phyloP scores from a whole-genome alignment of 225 moss, liverwort and hornwort genomes.

The Bryum argenteum region DNA sequence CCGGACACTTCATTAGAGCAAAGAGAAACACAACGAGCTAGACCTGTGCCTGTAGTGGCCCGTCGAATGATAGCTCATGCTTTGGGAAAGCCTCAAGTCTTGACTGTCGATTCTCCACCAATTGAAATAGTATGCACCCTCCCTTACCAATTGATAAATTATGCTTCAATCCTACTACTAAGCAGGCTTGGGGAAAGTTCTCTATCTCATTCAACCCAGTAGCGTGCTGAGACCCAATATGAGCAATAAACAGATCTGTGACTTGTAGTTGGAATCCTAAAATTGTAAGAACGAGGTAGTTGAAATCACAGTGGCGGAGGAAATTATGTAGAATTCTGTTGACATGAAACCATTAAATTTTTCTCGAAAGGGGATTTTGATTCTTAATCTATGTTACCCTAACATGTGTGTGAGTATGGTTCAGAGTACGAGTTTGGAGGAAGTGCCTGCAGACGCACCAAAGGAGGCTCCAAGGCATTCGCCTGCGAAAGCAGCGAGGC shows the following conservation, averaged over 20 bases:
- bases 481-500: constrained; percentile 78
- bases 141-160: constrained; percentile 10
- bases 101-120: constrained; percentile 44
- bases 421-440: constrained; percentile 50
- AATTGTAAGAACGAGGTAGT: too few species aligned
- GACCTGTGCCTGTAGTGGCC: constrained; percentile 87
- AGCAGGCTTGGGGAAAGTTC: too few species aligned
- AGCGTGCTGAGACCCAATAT: too few species aligned
- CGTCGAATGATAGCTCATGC: constrained; percentile 99
- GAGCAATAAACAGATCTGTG: too few species aligned
- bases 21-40: constrained; percentile 54
- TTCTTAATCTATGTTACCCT: background rate
- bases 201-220: background rate
- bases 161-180: background rate
- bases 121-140: constrained; percentile 38
- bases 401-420: constrained; percentile 15
- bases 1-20: constrained; percentile 48
- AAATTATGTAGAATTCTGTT: too few species aligned
- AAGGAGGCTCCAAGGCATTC: constrained; percentile 64
- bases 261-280: too few species aligned
- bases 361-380: background rate
- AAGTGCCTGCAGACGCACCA: constrained; percentile 29
- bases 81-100: constrained; percentile 68
- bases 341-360: too few species aligned
- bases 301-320: too few species aligned